These are phyloP conservation scores for Agaricus subrufescens DNA, from an alignment of 768 basidiomycete species.

Conservation along the genomic window DNA sequence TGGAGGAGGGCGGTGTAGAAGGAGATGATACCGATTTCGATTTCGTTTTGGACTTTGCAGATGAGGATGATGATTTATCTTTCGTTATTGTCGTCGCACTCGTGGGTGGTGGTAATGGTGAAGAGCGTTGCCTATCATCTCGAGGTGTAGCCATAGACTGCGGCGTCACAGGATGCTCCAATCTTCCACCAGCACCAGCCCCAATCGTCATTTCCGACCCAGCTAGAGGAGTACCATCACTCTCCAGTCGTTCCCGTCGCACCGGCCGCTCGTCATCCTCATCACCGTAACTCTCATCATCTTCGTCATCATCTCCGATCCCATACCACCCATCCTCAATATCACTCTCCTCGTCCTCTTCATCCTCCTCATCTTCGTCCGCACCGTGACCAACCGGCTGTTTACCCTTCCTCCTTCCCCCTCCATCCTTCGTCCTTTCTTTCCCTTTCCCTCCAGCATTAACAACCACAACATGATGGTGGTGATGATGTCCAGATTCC, in stretches of 20 bases:
- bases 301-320: neutral
- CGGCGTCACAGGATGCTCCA: no score
- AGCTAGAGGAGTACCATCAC: neutral
- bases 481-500: no score
- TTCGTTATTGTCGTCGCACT: neutral
- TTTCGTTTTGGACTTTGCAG: conserved; percentile 6
- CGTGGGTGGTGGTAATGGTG: conserved; percentile 14
- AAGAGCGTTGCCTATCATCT: neutral
- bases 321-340: conserved; percentile 68
- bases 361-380: conserved; percentile 37
- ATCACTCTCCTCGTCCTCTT: conserved; percentile 44
- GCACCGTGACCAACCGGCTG: conserved; percentile 17
- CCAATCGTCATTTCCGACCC: neutral
- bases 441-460: conserved; percentile 12
- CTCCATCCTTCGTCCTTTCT: conserved; percentile 19
- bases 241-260: neutral
- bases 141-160: no score
- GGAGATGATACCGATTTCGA: neutral
- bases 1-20: conserved; percentile 18
- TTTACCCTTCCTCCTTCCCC: conserved; percentile 11
- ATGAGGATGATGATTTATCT: conserved; percentile 23
- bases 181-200: neutral
- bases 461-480: conserved; percentile 11
- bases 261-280: no score
- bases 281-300: conserved; percentile 2